These are phyloP conservation scores for Bipolaris victoriae DNA, from an alignment of 2,329 filamentous ascomycete species.

Conservation along the genomic window DNA sequence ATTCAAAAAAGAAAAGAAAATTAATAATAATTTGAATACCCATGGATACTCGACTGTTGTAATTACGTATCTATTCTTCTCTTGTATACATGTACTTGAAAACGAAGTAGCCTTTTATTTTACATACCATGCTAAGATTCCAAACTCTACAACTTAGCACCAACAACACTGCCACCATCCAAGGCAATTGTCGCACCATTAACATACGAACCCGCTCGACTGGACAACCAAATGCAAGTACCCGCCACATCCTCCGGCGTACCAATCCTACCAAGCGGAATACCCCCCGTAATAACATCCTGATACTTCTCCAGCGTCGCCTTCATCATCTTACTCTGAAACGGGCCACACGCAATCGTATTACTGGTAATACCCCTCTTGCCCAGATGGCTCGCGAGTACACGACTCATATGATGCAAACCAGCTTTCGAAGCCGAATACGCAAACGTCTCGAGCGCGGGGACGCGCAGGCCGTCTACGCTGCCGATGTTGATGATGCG, in stretches of 20 bases:
- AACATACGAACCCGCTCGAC: constrained; percentile 63
- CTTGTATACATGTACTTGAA: background rate
- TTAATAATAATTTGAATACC: background rate
- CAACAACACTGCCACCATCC: constrained; percentile 50
- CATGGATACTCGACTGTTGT: no score
- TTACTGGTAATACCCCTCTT: constrained; percentile 68
- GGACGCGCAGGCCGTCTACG: constrained; percentile 67
- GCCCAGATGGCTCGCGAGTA: constrained; percentile 68
- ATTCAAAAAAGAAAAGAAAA: background rate
- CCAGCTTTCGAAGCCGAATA: constrained; percentile 69
- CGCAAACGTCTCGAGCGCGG: constrained; percentile 63
- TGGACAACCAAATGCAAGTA: constrained; percentile 72
- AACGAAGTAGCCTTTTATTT: background rate
- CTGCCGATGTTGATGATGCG: constrained; percentile 70
- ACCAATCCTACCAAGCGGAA: constrained; percentile 72
- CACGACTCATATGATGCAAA: constrained; percentile 67
- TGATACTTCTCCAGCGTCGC: constrained; percentile 66
- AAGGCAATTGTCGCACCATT: constrained; percentile 53
- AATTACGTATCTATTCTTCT: no score
- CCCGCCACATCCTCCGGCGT: constrained; percentile 72
- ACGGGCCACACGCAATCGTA: constrained; percentile 73
- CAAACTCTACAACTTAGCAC: constrained; percentile 42
- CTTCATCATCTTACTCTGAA: constrained; percentile 76
- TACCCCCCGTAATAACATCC: constrained; percentile 62
- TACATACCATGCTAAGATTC: background rate